phyloP scores from a whole-genome alignment of 257 asterid genomes.

The Anisodus acutangulus region DNA sequence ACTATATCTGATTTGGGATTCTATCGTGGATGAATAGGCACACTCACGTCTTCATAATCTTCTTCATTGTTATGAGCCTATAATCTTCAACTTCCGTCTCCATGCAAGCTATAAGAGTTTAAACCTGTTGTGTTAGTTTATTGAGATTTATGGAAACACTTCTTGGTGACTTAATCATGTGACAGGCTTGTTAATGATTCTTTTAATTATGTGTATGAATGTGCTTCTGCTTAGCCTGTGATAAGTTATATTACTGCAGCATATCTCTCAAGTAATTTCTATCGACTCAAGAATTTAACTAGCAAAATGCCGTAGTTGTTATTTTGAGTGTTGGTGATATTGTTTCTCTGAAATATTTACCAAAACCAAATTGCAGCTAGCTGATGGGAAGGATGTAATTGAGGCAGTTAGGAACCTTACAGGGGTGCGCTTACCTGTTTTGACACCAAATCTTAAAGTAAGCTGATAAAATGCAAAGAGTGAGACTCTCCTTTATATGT shows the following conservation, averaged over 20 bases:
- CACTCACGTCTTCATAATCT: neutral
- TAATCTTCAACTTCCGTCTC: neutral
- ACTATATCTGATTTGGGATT: neutral
- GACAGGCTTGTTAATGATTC: neutral
- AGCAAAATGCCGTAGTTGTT: slow-evolving; percentile 8
- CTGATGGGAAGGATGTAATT: slow-evolving; percentile 84
- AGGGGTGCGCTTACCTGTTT: slow-evolving; percentile 73
- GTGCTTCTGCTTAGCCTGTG: neutral
- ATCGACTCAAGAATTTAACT: neutral
- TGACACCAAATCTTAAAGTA: slow-evolving; percentile 88
- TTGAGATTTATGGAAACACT: neutral
- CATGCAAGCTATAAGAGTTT: neutral
- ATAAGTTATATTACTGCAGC: neutral
- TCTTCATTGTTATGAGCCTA: neutral
- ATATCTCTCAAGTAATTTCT: neutral
- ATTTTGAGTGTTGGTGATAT: neutral
- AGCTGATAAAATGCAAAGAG: slow-evolving; percentile 32
- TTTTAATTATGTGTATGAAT: neutral
- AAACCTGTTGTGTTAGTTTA: neutral
- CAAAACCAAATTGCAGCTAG: slow-evolving; percentile 59
- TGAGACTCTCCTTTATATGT: neutral
- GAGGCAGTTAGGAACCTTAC: slow-evolving; percentile 64
- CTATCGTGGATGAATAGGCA: neutral
- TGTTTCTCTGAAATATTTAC: slow-evolving; percentile 15
- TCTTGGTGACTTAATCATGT: neutral